Evolutionary conservation across 495 filamentous ascomycete species (phyloP).

Genomic region (Aspergillus nidulans): DNA sequence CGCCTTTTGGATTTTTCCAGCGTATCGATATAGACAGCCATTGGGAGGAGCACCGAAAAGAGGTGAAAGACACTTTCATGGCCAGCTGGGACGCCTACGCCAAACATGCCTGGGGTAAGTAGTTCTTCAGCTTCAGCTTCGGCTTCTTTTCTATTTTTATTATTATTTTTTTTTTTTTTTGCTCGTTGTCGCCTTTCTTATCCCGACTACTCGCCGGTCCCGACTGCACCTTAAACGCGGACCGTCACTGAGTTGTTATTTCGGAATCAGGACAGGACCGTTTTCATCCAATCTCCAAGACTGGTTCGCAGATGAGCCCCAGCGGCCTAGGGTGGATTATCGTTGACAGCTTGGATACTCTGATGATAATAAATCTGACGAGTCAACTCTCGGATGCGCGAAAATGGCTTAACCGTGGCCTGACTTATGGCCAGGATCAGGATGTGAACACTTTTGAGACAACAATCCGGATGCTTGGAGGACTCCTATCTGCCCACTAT

Average conservation of each 20-base stretch:
- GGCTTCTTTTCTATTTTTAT: too few species aligned
- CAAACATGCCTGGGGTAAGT: constrained; percentile 85
- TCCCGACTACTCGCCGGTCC: too few species aligned
- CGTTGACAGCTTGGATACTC: constrained; percentile 86
- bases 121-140: not conserved
- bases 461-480: constrained; percentile 95
- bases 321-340: constrained; percentile 88
- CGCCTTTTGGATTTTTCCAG: not conserved
- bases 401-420: constrained; percentile 77
- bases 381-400: constrained; percentile 76
- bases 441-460: constrained; percentile 98
- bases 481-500: constrained; percentile 90
- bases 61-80: constrained; percentile 80
- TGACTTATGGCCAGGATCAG: constrained; percentile 84
- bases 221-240: too few species aligned
- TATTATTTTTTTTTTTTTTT: too few species aligned
- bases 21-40: constrained; percentile 23
- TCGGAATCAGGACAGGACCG: constrained; percentile 65
- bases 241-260: not conserved
- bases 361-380: constrained; percentile 98
- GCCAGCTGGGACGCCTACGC: constrained; percentile 90
- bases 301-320: constrained; percentile 71
- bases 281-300: constrained; percentile 79
- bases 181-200: too few species aligned
- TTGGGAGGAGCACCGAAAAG: constrained; percentile 73